Percentiles rank a stretch among this genome's conserved stretches.
These are phyloP conservation scores for Alternaria viburni DNA, from an alignment of 2,329 filamentous ascomycete genomes.

Conservation along the genomic window DNA sequence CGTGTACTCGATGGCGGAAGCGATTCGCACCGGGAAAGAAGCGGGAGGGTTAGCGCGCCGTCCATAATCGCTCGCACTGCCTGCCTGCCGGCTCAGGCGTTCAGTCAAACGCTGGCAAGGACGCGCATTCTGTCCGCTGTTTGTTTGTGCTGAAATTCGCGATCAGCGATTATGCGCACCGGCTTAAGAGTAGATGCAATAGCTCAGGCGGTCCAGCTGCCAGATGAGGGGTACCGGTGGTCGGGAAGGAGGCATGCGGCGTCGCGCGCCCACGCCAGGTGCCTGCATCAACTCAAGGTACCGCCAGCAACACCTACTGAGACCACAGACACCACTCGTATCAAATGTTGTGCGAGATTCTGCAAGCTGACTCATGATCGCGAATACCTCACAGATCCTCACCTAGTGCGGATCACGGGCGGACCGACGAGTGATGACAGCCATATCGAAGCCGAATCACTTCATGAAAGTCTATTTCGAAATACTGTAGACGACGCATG, in stretches of 20 bases:
- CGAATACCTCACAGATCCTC: background rate
- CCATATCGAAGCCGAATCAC: background rate
- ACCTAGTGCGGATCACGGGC: background rate
- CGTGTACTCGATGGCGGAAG: slow-evolving; percentile 6
- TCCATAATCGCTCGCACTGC: background rate
- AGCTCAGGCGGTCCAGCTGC: background rate
- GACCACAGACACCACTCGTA: background rate
- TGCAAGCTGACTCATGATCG: background rate
- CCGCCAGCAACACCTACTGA: background rate
- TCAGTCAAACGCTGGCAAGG: background rate
- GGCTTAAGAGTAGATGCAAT: background rate
- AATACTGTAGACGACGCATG: background rate
- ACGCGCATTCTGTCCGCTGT: background rate
- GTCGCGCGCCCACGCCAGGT: background rate
- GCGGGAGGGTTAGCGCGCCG: slow-evolving; percentile 3
- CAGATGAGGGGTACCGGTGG: background rate
- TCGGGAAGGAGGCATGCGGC: background rate
- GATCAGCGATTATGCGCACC: background rate
- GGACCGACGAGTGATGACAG: background rate
- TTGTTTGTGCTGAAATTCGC: background rate
- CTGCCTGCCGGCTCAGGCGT: background rate
- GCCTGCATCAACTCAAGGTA: background rate
- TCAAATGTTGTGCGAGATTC: background rate
- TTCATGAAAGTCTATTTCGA: background rate
- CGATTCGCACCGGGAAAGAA: background rate